phyloP scores from a whole-genome alignment of 83 land plant species.

The Diphasiastrum complanatum region DNA sequence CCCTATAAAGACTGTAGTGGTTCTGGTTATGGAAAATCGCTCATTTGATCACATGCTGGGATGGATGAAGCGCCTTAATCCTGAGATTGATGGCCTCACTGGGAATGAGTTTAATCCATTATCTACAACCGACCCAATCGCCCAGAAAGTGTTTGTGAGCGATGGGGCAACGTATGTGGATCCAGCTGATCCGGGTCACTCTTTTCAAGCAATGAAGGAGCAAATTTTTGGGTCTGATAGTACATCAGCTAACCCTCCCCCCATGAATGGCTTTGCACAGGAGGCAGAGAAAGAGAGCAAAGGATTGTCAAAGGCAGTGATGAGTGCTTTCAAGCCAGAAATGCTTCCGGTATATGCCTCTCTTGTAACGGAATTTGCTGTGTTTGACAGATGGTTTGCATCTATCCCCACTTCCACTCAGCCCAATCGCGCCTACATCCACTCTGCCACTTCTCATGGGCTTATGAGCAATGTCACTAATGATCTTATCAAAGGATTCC shows the following conservation, averaged over 20 bases:
- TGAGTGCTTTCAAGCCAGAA: slow-evolving; percentile 11
- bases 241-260: slow-evolving; percentile 14
- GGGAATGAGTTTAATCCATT: slow-evolving; percentile 25
- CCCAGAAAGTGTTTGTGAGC: slow-evolving; percentile 17
- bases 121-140: slow-evolving; percentile 9
- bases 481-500: slow-evolving; percentile 61
- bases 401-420: too few relatives aligned
- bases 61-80: slow-evolving; percentile 31
- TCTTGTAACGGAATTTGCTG: slow-evolving; percentile 10
- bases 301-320: background rate
- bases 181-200: slow-evolving; percentile 42
- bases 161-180: slow-evolving; percentile 36
- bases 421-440: too few relatives aligned
- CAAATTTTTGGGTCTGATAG: slow-evolving; percentile 17
- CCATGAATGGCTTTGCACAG: slow-evolving; percentile 26
- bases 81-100: slow-evolving; percentile 30
- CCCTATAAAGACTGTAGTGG: slow-evolving; percentile 33
- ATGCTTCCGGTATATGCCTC: slow-evolving; percentile 5
- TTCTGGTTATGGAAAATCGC: slow-evolving; percentile 34
- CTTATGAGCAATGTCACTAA: slow-evolving; percentile 58
- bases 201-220: slow-evolving; percentile 28
- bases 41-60: slow-evolving; percentile 42
- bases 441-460: too few relatives aligned
- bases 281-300: slow-evolving; percentile 5
- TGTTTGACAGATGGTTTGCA: slow-evolving; percentile 10